Base-by-base conservation (phyloP, 2,329 filamentous ascomycete species). In the Talaromyces sp. region DNA sequence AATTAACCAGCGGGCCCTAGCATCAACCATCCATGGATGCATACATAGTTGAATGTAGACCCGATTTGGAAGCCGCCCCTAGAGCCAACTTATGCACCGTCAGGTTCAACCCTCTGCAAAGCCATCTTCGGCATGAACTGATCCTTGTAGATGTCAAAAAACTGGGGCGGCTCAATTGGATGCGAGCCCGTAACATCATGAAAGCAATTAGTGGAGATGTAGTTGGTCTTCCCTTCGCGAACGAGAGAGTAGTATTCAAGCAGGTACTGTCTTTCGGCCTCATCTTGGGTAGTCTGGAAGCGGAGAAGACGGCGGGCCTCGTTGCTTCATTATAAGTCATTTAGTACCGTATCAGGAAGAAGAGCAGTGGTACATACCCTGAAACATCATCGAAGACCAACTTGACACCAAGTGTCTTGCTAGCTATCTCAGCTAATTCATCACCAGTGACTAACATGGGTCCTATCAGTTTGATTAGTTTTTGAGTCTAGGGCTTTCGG, bases 241-340 rank as follows among this genome's bases (percentile, higher is more conserved):
- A 84, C 82, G 9, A 85, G 74, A 50, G 79, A 81, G 72, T 83
- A 84, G 71, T 84, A 84, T 67, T 85, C 82, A 5, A 84, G 76
- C 6, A 84, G 68, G 67, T 82, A 83, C 69, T 82, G 68, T 62
- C 79, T 75, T 72, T 84, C 82, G 0, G 78, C 77, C 3, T 72
- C 68, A 63, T 79, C 74, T 39, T 69, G 70, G 5, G 72, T 73
- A 8, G 75, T 72, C 65, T 82, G 79, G 2, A 73, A 68, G 7
- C 74, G 70, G 16, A 82, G 74, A 31, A 79, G 72, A 60, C 72
- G 71, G 65, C 72, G 75, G 8, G 77, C 77, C 68, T 78, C 72
- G 13, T 52, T 60, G 63, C 73, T 72, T 58, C 43, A 13, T 16
- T 0, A 4, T 2, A 35, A 10, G 33, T 39, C 6, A 24, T 3